Base-by-base conservation (phyloP, 1,284 basidiomycete genomes). In the Leccinum angustisporum region DNA sequence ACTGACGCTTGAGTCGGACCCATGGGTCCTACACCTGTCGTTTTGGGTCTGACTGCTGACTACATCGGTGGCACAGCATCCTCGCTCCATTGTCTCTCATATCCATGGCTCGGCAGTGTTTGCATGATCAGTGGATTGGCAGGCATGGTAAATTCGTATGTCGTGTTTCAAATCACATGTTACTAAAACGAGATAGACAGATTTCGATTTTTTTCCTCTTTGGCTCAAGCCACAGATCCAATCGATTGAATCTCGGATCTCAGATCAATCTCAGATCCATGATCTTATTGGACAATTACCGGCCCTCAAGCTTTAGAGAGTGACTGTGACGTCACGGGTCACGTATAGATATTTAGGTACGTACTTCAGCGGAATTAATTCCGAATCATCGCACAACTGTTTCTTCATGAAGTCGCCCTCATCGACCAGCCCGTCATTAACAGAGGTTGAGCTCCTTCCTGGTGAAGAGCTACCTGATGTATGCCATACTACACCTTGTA, bases 1-100 rank as follows among this genome's bases (percentile, higher is more conserved):
- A 80, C 78, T 31, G 94, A 97, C 74, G 88, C 92, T 62, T 86
- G 86, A 57, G 85, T 97, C 65, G 88, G 94, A 33, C 97, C 97
- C 62, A 84, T 99, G 63, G 92, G 96, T 69, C 91, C 94, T 58
- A 95, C 95, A 8, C 85, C 99, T 56, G 97, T 97, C 61, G 91
- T 98, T 56, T 99, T 95, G 95, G 96, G 95, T 66, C 81, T 99
- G 62, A 91, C 87, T 25, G 90, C 92, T 38, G 96, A 99, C 75
- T 94, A 97, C 65, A 88, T 99, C 66, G 94, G 92, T 65, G 87
- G 33, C 33, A 34, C 33, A 13, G 13, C 33, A 34, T 34, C 33
- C 33, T 34, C 33, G 13, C 33, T 34, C 33, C 33, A 34, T 13
- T 34, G 33, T 34, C 33, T 34, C 33, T 34, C 33, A 8, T 91